phyloP scores from a whole-genome alignment of 2,329 filamentous ascomycete species.

The Sphaceloma murrayae region DNA sequence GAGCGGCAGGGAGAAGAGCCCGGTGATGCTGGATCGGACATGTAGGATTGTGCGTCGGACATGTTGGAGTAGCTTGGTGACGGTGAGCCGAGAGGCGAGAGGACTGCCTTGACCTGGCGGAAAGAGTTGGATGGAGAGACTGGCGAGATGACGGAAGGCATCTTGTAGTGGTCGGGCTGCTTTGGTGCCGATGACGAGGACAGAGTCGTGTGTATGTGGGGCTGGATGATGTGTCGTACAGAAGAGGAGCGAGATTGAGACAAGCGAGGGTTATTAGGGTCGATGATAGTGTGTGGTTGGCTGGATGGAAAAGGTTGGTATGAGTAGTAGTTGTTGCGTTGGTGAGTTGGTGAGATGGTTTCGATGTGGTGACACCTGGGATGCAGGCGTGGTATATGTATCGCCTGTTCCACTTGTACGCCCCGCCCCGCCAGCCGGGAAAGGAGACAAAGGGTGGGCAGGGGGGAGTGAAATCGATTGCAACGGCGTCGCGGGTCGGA shows the following conservation, averaged over 20 bases:
- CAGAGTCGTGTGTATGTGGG: conserved; percentile 2
- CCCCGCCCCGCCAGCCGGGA: conserved; percentile 18
- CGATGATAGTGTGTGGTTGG: conserved; percentile 1
- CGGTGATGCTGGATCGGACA: neutral
- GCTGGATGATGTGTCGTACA: conserved; percentile 3
- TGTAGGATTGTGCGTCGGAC: conserved; percentile 15
- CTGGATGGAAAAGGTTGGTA: neutral
- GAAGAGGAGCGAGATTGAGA: neutral
- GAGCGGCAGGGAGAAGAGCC: conserved; percentile 12
- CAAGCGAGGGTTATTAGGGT: neutral
- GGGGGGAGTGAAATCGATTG: conserved; percentile 20
- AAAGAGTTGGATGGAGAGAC: conserved; percentile 19
- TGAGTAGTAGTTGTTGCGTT: conserved; percentile 9
- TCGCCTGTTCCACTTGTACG: conserved; percentile 15
- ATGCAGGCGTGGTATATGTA: conserved; percentile 16
- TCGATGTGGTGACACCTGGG: too few species aligned
- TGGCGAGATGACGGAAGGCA: conserved; percentile 17
- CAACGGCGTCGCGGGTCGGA: conserved; percentile 18
- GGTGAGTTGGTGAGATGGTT: conserved; percentile 15
- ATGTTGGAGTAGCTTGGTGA: conserved; percentile 16
- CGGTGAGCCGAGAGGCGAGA: conserved; percentile 17
- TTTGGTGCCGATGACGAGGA: conserved; percentile 1
- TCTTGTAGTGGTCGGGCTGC: conserved; percentile 4
- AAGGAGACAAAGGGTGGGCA: conserved; percentile 18
- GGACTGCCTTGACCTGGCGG: conserved; percentile 19